phyloP scores from a whole-genome alignment of 495 filamentous ascomycete genomes.

The Trichoderma orchidacearum region DNA sequence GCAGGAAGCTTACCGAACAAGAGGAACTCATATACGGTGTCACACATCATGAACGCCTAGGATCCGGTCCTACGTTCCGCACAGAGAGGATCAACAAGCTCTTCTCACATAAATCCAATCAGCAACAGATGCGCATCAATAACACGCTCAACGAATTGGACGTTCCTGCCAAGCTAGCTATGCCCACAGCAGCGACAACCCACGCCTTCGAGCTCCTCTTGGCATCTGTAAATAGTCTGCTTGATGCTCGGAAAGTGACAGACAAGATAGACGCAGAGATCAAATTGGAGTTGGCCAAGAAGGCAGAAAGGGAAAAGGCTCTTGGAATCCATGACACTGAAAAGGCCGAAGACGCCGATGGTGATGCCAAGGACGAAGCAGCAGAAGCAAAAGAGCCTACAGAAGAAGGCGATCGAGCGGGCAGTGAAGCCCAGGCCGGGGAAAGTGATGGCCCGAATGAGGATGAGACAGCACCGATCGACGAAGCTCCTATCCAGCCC shows the following conservation, averaged over 20 bases:
- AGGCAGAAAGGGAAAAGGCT: conserved; percentile 44
- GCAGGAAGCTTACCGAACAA: conserved; percentile 55
- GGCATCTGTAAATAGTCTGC: conserved; percentile 52
- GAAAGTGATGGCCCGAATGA: neutral
- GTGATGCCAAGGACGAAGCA: conserved; percentile 5
- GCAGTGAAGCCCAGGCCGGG: conserved; percentile 1
- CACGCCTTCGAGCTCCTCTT: conserved; percentile 74
- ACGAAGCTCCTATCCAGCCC: conserved; percentile 8
- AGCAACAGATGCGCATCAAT: conserved; percentile 69
- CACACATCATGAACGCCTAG: conserved; percentile 71
- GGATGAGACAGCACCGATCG: conserved; percentile 1
- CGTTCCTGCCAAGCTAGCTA: conserved; percentile 60
- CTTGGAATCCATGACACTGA: conserved; percentile 7
- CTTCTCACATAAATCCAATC: conserved; percentile 66
- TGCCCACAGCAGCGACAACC: conserved; percentile 74
- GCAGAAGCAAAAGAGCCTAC: conserved; percentile 8
- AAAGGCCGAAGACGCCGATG: conserved; percentile 2
- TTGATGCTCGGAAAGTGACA: conserved; percentile 69
- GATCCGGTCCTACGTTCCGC: conserved; percentile 60
- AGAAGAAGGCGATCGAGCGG: conserved; percentile 8
- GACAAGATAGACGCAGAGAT: conserved; percentile 85
- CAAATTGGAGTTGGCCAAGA: conserved; percentile 50
- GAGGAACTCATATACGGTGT: conserved; percentile 75
- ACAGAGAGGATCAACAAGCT: conserved; percentile 74
- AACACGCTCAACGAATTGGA: conserved; percentile 66